phyloP scores from a whole-genome alignment of 139 green algal species.

The Micractinium sp. region DNA sequence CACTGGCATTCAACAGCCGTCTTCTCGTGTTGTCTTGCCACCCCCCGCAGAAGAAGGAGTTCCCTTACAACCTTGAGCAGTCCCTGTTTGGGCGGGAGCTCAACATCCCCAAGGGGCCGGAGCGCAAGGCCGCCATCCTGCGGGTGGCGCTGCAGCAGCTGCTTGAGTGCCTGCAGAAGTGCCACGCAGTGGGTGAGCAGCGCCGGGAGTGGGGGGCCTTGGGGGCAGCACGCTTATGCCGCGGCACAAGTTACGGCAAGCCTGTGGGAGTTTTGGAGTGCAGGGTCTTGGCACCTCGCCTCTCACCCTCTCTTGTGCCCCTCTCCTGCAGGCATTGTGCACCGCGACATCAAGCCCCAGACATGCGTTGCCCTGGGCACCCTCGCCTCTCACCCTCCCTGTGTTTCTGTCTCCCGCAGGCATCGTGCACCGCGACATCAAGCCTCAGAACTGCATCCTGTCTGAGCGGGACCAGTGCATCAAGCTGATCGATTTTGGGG shows the following conservation, averaged over 20 bases:
- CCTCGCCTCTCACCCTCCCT: too few species aligned
- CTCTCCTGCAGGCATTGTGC: neutral
- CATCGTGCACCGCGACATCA: slow-evolving; percentile 93
- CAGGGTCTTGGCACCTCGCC: neutral
- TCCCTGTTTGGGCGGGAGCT: slow-evolving; percentile 81
- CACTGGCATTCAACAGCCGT: neutral
- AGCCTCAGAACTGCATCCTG: slow-evolving; percentile 92
- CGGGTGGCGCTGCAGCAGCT: slow-evolving; percentile 74
- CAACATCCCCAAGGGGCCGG: slow-evolving; percentile 61
- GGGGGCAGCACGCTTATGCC: neutral
- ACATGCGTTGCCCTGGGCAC: too few species aligned
- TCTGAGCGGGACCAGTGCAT: slow-evolving; percentile 60
- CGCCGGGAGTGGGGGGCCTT: too few species aligned
- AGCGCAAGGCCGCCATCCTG: slow-evolving; percentile 54
- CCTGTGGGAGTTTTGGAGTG: too few species aligned
- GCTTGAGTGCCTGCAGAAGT: slow-evolving; percentile 68
- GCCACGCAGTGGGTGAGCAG: slow-evolving; percentile 55
- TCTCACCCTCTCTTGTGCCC: neutral
- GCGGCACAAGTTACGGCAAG: too few species aligned
- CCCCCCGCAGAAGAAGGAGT: slow-evolving; percentile 73
- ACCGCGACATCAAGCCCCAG: too few species aligned
- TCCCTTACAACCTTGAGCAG: slow-evolving; percentile 92
- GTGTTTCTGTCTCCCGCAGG: slow-evolving; percentile 32
- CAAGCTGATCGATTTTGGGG: slow-evolving; percentile 94
- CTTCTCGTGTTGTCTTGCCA: neutral